These are phyloP conservation scores for Backusella parvicylindrica DNA, from an alignment of 192 early-diverging fungal species.

Conservation along the genomic window DNA sequence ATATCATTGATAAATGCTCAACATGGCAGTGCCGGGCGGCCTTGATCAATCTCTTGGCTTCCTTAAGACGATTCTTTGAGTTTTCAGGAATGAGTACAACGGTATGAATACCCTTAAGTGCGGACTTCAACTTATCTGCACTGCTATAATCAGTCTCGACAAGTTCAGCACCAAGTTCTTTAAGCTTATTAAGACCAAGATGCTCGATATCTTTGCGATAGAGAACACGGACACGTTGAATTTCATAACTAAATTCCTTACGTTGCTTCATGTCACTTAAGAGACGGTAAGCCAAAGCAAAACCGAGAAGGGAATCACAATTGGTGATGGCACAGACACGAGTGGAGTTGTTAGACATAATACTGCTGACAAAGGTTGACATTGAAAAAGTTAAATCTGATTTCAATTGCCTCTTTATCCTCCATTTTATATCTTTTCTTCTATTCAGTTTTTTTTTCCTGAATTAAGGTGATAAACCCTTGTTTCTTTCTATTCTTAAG, in stretches of 20 bases:
- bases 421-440: not conserved
- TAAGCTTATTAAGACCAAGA: constrained; percentile 13
- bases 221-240: constrained; percentile 15
- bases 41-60: constrained; percentile 22
- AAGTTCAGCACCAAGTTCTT: constrained; percentile 20
- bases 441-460: not conserved
- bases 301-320: constrained; percentile 21
- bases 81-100: constrained; percentile 19
- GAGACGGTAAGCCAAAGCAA: constrained; percentile 22
- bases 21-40: not conserved
- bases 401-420: not conserved
- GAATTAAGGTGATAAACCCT: not conserved
- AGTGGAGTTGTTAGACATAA: not conserved
- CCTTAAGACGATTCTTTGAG: not conserved
- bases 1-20: constrained; percentile 7
- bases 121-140: not conserved
- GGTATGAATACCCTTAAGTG: constrained; percentile 10
- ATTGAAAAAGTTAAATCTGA: not conserved
- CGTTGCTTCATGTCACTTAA: not conserved
- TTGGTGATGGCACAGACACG: constrained; percentile 23
- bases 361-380: not conserved
- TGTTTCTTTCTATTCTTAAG: not conserved
- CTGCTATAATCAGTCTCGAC: constrained; percentile 9
- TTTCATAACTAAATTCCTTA: not conserved
- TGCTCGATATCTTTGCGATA: constrained; percentile 6